phyloP scores from a whole-genome alignment of 2,329 filamentous ascomycete genomes.

The Claviceps humidiphila region DNA sequence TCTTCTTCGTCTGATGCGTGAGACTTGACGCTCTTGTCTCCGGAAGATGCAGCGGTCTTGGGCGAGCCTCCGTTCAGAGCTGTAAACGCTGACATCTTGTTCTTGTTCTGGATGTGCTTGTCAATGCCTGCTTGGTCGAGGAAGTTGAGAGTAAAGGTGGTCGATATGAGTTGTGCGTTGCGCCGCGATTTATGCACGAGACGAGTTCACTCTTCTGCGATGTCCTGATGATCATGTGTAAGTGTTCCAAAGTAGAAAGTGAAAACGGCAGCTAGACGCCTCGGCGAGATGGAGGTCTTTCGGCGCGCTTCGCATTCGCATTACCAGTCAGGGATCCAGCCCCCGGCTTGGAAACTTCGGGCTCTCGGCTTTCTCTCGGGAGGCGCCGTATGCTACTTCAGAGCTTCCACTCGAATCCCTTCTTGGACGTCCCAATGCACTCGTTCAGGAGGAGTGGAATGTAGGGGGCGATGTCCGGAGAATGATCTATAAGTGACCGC shows the following conservation, averaged over 20 bases:
- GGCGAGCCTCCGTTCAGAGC: conserved; percentile 39
- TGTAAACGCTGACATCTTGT: conserved; percentile 35
- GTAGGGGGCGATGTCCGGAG: background rate
- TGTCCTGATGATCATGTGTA: background rate
- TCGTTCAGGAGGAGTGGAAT: background rate
- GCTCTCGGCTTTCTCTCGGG: background rate
- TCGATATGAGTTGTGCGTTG: background rate
- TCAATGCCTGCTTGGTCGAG: background rate
- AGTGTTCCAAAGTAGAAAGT: background rate
- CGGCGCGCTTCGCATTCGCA: background rate
- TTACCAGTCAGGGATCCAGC: conserved; percentile 5
- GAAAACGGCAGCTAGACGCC: background rate
- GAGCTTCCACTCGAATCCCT: background rate
- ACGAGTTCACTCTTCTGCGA: background rate
- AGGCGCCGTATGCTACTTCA: background rate
- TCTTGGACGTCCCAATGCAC: background rate
- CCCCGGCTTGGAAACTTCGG: background rate
- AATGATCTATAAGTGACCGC: background rate
- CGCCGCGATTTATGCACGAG: background rate
- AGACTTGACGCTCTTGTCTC: conserved; percentile 15
- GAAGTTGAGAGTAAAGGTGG: background rate
- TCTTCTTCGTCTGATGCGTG: no score
- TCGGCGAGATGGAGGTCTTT: conserved; percentile 8
- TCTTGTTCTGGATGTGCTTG: background rate
- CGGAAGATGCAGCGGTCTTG: conserved; percentile 25